Evolutionary conservation across 2,329 filamentous ascomycete species (phyloP).

Genomic region (Aureobasidium sp.): DNA sequence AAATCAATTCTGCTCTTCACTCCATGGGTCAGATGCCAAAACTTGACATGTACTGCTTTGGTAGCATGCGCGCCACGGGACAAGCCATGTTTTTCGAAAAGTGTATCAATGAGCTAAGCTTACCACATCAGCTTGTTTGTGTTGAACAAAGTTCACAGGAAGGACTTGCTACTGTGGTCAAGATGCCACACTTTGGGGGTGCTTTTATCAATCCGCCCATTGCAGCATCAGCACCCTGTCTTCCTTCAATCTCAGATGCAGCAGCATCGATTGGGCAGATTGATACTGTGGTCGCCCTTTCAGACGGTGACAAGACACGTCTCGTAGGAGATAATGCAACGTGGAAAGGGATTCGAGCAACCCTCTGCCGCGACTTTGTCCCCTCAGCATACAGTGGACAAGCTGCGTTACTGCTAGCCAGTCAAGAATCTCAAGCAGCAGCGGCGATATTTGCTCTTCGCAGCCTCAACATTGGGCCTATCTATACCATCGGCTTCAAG

Average conservation of each 20-base stretch:
- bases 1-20: constrained; percentile 74
- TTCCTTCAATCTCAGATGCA: constrained; percentile 64
- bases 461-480: constrained; percentile 66
- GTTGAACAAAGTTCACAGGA: constrained; percentile 64
- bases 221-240: constrained; percentile 46
- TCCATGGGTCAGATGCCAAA: constrained; percentile 75
- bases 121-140: constrained; percentile 73
- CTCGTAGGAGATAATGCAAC: constrained; percentile 75
- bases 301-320: constrained; percentile 43
- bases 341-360: constrained; percentile 79
- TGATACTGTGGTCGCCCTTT: constrained; percentile 68
- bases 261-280: constrained; percentile 72
- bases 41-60: constrained; percentile 74
- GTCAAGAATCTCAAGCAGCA: constrained; percentile 66
- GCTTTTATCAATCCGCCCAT: constrained; percentile 73
- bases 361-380: constrained; percentile 72
- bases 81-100: constrained; percentile 80
- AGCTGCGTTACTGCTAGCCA: constrained; percentile 68
- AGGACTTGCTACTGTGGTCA: constrained; percentile 64
- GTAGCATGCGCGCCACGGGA: constrained; percentile 62
- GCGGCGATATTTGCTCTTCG: constrained; percentile 72
- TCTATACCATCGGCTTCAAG: constrained; percentile 79
- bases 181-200: constrained; percentile 70
- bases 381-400: constrained; percentile 73
- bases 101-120: constrained; percentile 55